A percentile compares a stretch with the other conserved stretches of the same genome.
phyloP scores from a whole-genome alignment of 179 eudicot genomes.

The Dionaea muscipula region DNA sequence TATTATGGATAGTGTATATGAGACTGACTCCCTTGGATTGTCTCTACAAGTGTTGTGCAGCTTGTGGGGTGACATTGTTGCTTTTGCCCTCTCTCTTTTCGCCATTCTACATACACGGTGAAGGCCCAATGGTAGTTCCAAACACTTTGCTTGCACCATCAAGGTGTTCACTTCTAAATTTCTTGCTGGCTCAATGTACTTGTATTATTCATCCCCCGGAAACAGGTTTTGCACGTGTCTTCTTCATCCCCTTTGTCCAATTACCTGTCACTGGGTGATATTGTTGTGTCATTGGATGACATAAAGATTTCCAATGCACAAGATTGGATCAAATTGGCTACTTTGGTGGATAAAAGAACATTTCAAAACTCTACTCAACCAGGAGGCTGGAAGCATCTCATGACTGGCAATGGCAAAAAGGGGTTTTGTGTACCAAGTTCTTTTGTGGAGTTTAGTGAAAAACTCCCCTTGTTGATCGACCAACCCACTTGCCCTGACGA shows the following conservation, averaged over 20 bases:
- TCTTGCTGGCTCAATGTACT: conserved; percentile 3
- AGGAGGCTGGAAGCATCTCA: conserved; percentile 12
- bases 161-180: background rate
- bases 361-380: conserved; percentile 16
- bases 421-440: conserved; percentile 58
- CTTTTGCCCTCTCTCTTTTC: conserved; percentile 52
- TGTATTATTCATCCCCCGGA: conserved; percentile 8
- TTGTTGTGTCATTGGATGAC: conserved; percentile 54
- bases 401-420: conserved; percentile 16
- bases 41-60: conserved; percentile 56
- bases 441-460: conserved; percentile 36
- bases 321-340: conserved; percentile 54
- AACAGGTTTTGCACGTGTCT: conserved; percentile 67
- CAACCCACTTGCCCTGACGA: conserved; percentile 46
- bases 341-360: conserved; percentile 27
- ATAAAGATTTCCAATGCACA: conserved; percentile 28
- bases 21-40: conserved; percentile 17
- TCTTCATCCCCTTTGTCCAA: conserved; percentile 47
- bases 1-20: background rate
- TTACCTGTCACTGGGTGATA: conserved; percentile 61
- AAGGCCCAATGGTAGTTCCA: conserved; percentile 59
- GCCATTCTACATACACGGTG: conserved; percentile 62
- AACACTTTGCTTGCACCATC: conserved; percentile 4
- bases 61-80: conserved; percentile 62
- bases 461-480: conserved; percentile 25